Base-by-base conservation (phyloP, 768 basidiomycete genomes). In the Tulasnella calospora region DNA sequence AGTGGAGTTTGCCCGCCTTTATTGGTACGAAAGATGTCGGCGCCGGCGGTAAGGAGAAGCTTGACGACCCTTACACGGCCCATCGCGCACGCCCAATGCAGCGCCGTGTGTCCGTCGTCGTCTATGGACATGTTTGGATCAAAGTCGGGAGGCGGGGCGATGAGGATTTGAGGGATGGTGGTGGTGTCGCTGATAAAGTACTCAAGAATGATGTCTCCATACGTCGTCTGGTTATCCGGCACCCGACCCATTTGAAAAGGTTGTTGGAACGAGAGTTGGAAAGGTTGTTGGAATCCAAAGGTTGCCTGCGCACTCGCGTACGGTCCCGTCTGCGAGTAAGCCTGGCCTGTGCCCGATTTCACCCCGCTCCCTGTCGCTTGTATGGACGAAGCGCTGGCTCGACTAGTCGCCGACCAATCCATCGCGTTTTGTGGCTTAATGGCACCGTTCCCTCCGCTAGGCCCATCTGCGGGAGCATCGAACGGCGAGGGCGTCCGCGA, bases 81-180 rank as follows among this genome's bases (percentile, higher is more conserved):
- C 97, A 99, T 98, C 15, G 98, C 98, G 82, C 95, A 96, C 4
- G 96, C 97, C 98, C 98, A 99, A 81, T 99, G 98, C 19, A 99
- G 86, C 30, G 98, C 91, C 0, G 96, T 98, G 83, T 99, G 98
- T 0, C 95, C 95, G 83, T 99, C 98, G 80, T 99, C 98, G 85
- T 99, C 98, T 80, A 99, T 99, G 44, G 92, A 91, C 87, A 96
- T 93, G 82, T 99, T 95, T 17, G 98, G 91, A 83, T 99, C 95
- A 83, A 98, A 96, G 84, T 98, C 94, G 55, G 89, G 83, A 7
- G 97, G 96, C 21, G 96, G 98, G 55, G 88, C 89, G 79, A 97
- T 91, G 81, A 99, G 91, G 78, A 98, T 86, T 33, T 89, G 88
- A 12, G 98, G 98, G 40, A 96, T 91, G 82, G 95, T 93, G 80